A percentile compares a stretch with the other conserved stretches of the same genome.
Conservation (phyloP, 75 land plant species). For the Chamaecyparis obtusa region DNA sequence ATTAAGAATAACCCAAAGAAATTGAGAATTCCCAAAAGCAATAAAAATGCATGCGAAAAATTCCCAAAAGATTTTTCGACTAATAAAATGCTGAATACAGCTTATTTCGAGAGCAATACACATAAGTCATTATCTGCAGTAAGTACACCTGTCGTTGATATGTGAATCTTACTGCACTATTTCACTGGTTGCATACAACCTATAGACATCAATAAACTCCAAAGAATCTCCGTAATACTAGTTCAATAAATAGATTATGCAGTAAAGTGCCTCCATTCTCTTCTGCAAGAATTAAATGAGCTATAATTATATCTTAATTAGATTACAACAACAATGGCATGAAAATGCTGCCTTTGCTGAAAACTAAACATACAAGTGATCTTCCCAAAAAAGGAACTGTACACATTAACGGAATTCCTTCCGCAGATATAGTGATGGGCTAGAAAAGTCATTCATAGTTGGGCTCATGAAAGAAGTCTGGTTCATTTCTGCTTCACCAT, state of each 20-base stretch:
- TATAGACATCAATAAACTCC: background rate
- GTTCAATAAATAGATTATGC: background rate
- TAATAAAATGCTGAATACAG: background rate
- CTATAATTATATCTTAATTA: slow-evolving; percentile 11
- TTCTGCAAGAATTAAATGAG: background rate
- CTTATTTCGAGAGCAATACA: background rate
- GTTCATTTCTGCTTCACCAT: slow-evolving; percentile 8
- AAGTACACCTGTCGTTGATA: background rate
- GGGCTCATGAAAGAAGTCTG: background rate
- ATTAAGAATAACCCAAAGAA: background rate
- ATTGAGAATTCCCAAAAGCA: background rate
- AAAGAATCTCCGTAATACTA: background rate
- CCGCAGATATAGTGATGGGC: slow-evolving; percentile 16
- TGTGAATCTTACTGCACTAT: background rate
- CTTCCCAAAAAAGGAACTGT: background rate
- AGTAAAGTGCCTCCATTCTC: background rate
- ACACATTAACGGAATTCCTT: slow-evolving; percentile 16
- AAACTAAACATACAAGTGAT: slow-evolving; percentile 4
- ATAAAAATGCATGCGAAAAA: background rate
- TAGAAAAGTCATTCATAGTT: slow-evolving; percentile 11
- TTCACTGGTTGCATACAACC: slow-evolving; percentile 4
- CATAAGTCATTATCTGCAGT: background rate
- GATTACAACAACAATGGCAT: slow-evolving; percentile 13
- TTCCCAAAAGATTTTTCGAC: background rate
- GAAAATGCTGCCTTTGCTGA: slow-evolving; percentile 7